phyloP scores from a whole-genome alignment of 164 flowering plant genomes.

The Aristolochia fimbriata region DNA sequence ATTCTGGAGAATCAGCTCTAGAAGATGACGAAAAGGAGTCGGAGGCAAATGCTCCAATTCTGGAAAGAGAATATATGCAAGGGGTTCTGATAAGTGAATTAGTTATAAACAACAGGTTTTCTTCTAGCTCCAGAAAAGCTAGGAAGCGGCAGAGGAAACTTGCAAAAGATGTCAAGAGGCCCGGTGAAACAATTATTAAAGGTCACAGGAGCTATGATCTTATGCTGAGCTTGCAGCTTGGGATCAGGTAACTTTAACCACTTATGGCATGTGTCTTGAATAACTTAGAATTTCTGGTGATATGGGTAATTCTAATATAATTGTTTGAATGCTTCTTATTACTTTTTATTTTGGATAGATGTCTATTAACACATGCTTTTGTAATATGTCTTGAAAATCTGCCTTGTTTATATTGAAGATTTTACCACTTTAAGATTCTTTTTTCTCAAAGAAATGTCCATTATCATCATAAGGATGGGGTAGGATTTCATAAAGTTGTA shows the following conservation, averaged over 20 bases:
- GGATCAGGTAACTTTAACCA: constrained; percentile 56
- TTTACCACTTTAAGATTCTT: too few species aligned
- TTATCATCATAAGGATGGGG: too few species aligned
- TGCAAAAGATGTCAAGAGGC: constrained; percentile 68
- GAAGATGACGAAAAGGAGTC: constrained; percentile 36
- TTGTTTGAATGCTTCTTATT: neutral
- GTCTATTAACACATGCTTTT: too few species aligned
- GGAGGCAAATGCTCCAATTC: constrained; percentile 41
- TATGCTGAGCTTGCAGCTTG: constrained; percentile 97
- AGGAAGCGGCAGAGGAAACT: constrained; percentile 64
- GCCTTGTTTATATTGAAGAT: too few species aligned
- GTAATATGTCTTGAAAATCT: too few species aligned
- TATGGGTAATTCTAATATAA: neutral
- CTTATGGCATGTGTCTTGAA: too few species aligned
- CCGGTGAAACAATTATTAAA: constrained; percentile 86
- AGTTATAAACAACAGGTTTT: constrained; percentile 50
- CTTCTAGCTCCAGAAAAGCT: constrained; percentile 54
- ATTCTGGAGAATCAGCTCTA: constrained; percentile 31
- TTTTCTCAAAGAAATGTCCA: too few species aligned
- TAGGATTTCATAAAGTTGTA: too few species aligned
- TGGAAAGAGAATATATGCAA: constrained; percentile 94
- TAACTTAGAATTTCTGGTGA: too few species aligned
- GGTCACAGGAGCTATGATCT: constrained; percentile 98
- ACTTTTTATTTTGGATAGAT: neutral
- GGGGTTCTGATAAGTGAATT: constrained; percentile 92